phyloP scores from a whole-genome alignment of 2,329 filamentous ascomycete genomes.

The Penicillium brevicompactum region DNA sequence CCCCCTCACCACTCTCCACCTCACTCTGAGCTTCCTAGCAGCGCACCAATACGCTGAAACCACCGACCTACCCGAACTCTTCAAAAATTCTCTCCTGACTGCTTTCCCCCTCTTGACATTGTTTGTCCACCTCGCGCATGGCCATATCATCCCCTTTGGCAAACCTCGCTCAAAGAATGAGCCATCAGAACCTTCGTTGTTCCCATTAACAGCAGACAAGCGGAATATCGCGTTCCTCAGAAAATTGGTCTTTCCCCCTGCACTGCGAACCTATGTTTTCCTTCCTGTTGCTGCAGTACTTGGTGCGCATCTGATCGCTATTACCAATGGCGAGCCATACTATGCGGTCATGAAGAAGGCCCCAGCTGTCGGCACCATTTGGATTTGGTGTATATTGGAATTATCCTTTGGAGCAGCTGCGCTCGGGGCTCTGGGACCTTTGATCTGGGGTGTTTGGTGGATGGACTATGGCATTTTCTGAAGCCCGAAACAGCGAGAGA shows the following conservation, averaged over 20 bases:
- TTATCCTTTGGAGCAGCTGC: conserved; percentile 70
- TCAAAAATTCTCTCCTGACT: conserved; percentile 39
- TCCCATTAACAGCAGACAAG: conserved; percentile 30
- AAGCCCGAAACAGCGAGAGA: not conserved
- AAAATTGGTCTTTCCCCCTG: conserved; percentile 36
- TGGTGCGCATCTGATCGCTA: conserved; percentile 79
- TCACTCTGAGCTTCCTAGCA: conserved; percentile 49
- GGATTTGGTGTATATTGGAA: conserved; percentile 93
- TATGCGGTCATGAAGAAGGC: conserved; percentile 89
- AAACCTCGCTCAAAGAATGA: conserved; percentile 5
- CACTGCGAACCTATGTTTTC: conserved; percentile 35
- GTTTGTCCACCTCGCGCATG: conserved; percentile 48
- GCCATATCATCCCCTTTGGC: conserved; percentile 43
- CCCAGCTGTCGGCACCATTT: conserved; percentile 84
- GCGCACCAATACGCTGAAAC: conserved; percentile 50
- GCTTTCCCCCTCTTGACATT: conserved; percentile 47
- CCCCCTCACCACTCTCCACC: conserved; percentile 46
- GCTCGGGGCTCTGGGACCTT: conserved; percentile 54
- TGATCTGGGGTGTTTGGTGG: conserved; percentile 55
- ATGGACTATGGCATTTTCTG: conserved; percentile 53
- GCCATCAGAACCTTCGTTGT: conserved; percentile 14
- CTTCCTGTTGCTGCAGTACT: conserved; percentile 36
- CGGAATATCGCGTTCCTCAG: conserved; percentile 30
- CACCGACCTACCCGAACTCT: conserved; percentile 33
- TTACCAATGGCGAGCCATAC: conserved; percentile 79